Base-by-base conservation (phyloP, 73 alveolate species). In the Paramecium octaurelia region DNA sequence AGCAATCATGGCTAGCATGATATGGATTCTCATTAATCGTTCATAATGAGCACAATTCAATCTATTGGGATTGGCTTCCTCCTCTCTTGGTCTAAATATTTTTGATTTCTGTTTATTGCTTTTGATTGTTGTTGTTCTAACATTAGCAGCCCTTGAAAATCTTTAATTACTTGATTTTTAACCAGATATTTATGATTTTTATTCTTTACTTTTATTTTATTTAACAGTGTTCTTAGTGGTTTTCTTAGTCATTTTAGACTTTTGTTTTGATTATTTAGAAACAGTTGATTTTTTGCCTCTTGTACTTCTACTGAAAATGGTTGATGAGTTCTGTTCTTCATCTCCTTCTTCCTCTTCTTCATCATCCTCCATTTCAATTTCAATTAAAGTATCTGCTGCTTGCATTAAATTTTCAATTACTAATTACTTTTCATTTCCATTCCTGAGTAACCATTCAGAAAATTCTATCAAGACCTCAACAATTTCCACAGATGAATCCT, bases 291-390 rank as follows among this genome's bases (percentile, higher is more conserved):
- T 89, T 40, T 89, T 89, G 6, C 88, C 94, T 21, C 86, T 40
- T 20, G 91, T 80, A 80, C 93, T 87, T 85, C 93, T 93, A 50
- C 98, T 93, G 44, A 92, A 87, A 46, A 95, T 58, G 10, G 95
- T 86, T 40, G 97, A 93, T 0, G 97, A 95, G 44, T 97, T 98
- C 23, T 96, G 97, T 29, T 96, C 98, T 27, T 94, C 96, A 50
- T 90, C 96, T 29, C 92, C 98, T 70, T 94, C 98, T 59, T 95
- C 98, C 46, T 98, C 99, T 71, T 98, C 99, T 40, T 97, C 99
- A 50, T 96, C 99, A 93, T 97, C 99, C 50, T 98, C 98, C 38
- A 98, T 99, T 91, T 98, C 99, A 42, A 98, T 97, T 76, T 97
- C 99, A 76, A 97, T 92, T 27, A 98, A 92, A 9, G 96, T 95